Conservation (phyloP, 106 monocot genomes). For the Agapanthus africanus region DNA sequence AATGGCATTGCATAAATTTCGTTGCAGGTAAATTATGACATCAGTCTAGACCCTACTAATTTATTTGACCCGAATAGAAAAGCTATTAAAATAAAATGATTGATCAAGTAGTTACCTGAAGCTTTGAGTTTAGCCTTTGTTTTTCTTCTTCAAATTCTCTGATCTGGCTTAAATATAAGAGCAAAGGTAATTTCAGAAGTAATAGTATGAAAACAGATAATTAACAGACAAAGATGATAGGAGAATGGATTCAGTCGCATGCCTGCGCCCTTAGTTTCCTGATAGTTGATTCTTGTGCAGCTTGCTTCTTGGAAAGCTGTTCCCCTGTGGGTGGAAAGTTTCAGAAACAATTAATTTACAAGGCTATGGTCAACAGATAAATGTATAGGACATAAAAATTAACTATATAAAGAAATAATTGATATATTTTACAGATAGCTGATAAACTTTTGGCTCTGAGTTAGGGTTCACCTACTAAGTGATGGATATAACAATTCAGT, state of each 20-base stretch:
- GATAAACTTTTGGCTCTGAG: too few relatives aligned
- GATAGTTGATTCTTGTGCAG: constrained; percentile 87
- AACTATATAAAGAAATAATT: too few relatives aligned
- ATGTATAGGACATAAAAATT: too few relatives aligned
- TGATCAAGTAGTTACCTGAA: constrained; percentile 56
- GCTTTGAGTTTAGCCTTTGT: constrained; percentile 85
- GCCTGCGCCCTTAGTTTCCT: constrained; percentile 97
- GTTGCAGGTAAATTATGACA: too few relatives aligned
- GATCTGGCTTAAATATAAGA: constrained; percentile 38
- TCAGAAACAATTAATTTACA: neutral
- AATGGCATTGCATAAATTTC: too few relatives aligned
- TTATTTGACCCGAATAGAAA: too few relatives aligned
- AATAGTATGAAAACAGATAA: neutral
- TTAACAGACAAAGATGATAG: neutral
- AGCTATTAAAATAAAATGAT: neutral
- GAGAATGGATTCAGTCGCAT: constrained; percentile 20
- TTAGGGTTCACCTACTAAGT: too few relatives aligned
- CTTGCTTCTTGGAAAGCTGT: constrained; percentile 98
- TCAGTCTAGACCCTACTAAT: too few relatives aligned
- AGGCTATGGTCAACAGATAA: too few relatives aligned
- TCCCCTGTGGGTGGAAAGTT: constrained; percentile 51
- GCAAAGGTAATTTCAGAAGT: neutral
- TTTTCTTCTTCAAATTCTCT: constrained; percentile 97
- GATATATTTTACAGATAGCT: too few relatives aligned
- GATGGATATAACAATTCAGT: too few relatives aligned